Base-by-base conservation (phyloP, 2,329 filamentous ascomycete genomes). In the Epichloe gansuensis region DNA sequence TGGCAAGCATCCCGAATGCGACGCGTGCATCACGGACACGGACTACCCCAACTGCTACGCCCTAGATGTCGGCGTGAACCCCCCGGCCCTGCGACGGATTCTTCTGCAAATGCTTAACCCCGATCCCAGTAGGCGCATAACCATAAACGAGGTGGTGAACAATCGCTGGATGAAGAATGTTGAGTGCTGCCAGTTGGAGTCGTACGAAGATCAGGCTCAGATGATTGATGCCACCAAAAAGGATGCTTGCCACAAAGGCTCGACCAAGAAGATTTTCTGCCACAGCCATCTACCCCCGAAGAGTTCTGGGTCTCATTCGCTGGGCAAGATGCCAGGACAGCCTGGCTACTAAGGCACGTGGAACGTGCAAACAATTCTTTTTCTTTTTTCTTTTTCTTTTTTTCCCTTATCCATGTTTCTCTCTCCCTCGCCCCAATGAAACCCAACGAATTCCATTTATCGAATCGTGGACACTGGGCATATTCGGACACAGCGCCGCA, bases 61-160 rank as follows among this genome's bases (percentile, higher is more conserved):
- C 15, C 77, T 89, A 39, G 87, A 93, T 64, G 69, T 72, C 15
- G 73, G 68, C 40, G 71, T 89, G 56, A 82, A 82, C 59, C 82
- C 82, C 85, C 78, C 81, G 1, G 78, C 81, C 3, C 74, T 90
- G 52, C 82, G 84, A 54, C 80, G 83, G 11, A 70, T 94, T 4
- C 68, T 95, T 11, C 70, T 93, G 49, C 82, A 80, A 63, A 94
- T 95, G 89, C 75, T 95, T 35, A 82, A 95, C 64, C 88, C 89
- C 0, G 72, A 89, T 57, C 87, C 89, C 0, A 66, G 70, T 7
- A 81, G 81, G 63, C 84, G 89, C 42, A 81, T 85, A 58, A 78
- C 75, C 31, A 86, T 93, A 49, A 68, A 75, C 6, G 79, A 87
- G 1, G 81, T 87, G 1, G 69, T 89, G 51, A 80, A 76, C 55